phyloP scores from a whole-genome alignment of 2,329 filamentous ascomycete genomes.

The Penicillium sp. region DNA sequence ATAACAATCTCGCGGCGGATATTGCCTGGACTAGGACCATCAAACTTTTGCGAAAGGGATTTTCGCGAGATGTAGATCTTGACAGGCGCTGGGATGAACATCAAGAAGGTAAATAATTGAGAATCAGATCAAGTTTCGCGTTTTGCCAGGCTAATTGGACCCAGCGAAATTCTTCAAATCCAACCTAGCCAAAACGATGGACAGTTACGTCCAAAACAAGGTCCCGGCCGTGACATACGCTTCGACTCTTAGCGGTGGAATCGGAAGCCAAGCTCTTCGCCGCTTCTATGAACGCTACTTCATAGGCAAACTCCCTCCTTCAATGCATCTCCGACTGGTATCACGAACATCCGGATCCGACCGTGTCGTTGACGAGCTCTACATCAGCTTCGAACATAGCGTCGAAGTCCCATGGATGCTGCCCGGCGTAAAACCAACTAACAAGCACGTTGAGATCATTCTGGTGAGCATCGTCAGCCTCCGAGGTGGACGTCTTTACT shows the following conservation, averaged over 20 bases:
- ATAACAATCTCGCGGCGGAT: slow-evolving; percentile 65
- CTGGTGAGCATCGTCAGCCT: slow-evolving; percentile 62
- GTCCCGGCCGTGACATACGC: slow-evolving; percentile 35
- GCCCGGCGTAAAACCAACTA: slow-evolving; percentile 61
- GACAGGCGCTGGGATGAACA: slow-evolving; percentile 43
- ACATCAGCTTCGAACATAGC: slow-evolving; percentile 61
- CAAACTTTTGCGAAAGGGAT: slow-evolving; percentile 62
- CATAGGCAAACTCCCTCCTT: slow-evolving; percentile 55
- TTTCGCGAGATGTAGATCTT: slow-evolving; percentile 49
- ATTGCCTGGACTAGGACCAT: slow-evolving; percentile 72
- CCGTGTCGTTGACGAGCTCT: slow-evolving; percentile 65
- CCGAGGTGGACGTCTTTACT: slow-evolving; percentile 57
- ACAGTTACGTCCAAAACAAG: slow-evolving; percentile 34
- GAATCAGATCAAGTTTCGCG: no score
- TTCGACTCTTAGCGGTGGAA: slow-evolving; percentile 47
- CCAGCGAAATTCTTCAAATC: slow-evolving; percentile 41
- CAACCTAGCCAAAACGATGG: slow-evolving; percentile 36
- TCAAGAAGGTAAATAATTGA: slow-evolving; percentile 35
- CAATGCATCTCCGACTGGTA: slow-evolving; percentile 58
- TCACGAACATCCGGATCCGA: slow-evolving; percentile 63
- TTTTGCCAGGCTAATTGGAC: no score
- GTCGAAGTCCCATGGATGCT: slow-evolving; percentile 63
- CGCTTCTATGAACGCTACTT: slow-evolving; percentile 64
- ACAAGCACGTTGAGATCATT: slow-evolving; percentile 60
- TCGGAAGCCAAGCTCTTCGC: slow-evolving; percentile 45